Evolutionary conservation across 2,329 filamentous ascomycete species (phyloP).

Genomic region (Sarocladium oryzae): DNA sequence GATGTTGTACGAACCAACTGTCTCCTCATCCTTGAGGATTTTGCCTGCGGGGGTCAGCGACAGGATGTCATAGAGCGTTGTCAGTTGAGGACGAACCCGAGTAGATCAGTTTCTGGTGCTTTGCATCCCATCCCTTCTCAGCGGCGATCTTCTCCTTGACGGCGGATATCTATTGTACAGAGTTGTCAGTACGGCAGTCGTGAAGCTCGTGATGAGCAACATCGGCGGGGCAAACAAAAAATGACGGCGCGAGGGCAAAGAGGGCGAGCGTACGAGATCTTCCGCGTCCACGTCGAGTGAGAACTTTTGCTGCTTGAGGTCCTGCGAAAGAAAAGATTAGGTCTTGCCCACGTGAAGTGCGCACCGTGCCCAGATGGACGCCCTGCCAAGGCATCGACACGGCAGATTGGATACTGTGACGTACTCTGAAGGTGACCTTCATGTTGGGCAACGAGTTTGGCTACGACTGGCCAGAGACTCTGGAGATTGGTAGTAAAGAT

Average conservation of each 20-base stretch:
- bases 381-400: not conserved
- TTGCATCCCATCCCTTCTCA: slow-evolving; percentile 91
- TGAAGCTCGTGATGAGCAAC: slow-evolving; percentile 9
- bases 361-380: too few relatives aligned
- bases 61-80: slow-evolving; percentile 7
- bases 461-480: slow-evolving; percentile 22
- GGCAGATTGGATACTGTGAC: slow-evolving; percentile 18
- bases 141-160: slow-evolving; percentile 89
- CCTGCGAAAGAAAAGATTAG: slow-evolving; percentile 43
- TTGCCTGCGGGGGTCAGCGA: slow-evolving; percentile 58
- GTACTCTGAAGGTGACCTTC: slow-evolving; percentile 63
- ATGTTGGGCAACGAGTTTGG: slow-evolving; percentile 40
- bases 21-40: slow-evolving; percentile 96
- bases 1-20: slow-evolving; percentile 93
- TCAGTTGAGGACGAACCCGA: slow-evolving; percentile 60
- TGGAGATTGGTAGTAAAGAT: not conserved
- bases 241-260: slow-evolving; percentile 13
- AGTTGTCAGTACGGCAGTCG: slow-evolving; percentile 8
- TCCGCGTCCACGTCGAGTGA: slow-evolving; percentile 89
- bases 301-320: slow-evolving; percentile 99
- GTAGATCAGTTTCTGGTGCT: slow-evolving; percentile 94
- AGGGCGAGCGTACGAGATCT: slow-evolving; percentile 66
- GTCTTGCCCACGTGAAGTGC: not conserved
- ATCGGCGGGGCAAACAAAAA: slow-evolving; percentile 14
- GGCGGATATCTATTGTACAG: slow-evolving; percentile 60